Percentiles rank a stretch among this genome's conserved stretches.
Evolutionary conservation across 805 yeast species (phyloP).

Genomic region (Candida adriatica): DNA sequence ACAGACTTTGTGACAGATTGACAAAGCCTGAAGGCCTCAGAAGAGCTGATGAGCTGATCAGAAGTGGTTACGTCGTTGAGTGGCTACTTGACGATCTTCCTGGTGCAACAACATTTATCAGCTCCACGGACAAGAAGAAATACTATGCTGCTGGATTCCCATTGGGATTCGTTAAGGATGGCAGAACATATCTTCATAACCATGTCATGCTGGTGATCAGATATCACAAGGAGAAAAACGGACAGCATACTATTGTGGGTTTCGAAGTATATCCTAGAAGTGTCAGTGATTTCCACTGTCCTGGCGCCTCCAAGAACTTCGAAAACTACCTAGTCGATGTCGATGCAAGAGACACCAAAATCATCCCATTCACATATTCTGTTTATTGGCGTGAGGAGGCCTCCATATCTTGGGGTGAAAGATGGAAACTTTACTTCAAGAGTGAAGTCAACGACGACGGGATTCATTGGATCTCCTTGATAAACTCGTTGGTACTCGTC

Average conservation of each 20-base stretch:
- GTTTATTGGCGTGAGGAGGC: slow-evolving; percentile 85
- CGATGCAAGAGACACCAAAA: slow-evolving; percentile 30
- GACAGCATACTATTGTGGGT: slow-evolving; percentile 64
- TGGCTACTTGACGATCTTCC: slow-evolving; percentile 84
- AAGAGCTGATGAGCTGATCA: slow-evolving; percentile 55
- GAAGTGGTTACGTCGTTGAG: slow-evolving; percentile 68
- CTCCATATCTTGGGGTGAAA: slow-evolving; percentile 51
- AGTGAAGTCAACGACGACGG: slow-evolving; percentile 42
- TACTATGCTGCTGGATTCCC: slow-evolving; percentile 87
- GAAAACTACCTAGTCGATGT: slow-evolving; percentile 48
- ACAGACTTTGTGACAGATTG: slow-evolving; percentile 59
- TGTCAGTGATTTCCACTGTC: slow-evolving; percentile 60
- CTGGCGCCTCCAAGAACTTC: slow-evolving; percentile 61
- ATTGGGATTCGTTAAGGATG: slow-evolving; percentile 60
- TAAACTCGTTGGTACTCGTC: slow-evolving; percentile 64
- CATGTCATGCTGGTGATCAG: slow-evolving; percentile 79
- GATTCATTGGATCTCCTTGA: slow-evolving; percentile 73
- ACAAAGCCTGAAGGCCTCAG: slow-evolving; percentile 43
- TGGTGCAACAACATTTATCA: slow-evolving; percentile 77
- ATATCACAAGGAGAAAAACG: slow-evolving; percentile 46
- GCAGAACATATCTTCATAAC: slow-evolving; percentile 61
- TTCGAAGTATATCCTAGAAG: slow-evolving; percentile 87
- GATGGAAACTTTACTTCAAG: slow-evolving; percentile 70
- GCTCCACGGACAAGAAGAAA: slow-evolving; percentile 49
- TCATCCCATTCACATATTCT: slow-evolving; percentile 75